A percentile compares a stretch with the other conserved stretches of the same genome.
Evolutionary conservation across 305 asterid species (phyloP).

Genomic region (Fraxinus baroniana): DNA sequence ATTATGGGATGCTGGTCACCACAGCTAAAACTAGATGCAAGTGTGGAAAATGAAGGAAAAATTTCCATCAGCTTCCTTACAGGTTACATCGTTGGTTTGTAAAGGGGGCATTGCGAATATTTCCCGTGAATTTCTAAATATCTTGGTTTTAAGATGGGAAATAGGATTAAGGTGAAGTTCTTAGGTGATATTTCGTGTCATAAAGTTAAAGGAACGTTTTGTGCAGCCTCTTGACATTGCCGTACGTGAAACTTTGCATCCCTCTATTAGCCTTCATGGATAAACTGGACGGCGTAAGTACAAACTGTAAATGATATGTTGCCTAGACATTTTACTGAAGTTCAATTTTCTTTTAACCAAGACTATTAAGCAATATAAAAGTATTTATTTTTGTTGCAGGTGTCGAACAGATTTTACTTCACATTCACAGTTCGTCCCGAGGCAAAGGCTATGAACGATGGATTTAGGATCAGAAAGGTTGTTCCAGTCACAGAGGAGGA

Average conservation of each 20-base stretch:
- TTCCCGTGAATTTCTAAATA: not conserved
- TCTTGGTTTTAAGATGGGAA: not conserved
- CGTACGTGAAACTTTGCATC: not conserved
- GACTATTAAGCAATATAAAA: not conserved
- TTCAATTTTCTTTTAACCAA: not conserved
- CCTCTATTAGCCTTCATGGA: not conserved
- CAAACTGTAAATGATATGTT: not conserved
- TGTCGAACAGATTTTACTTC: conserved; percentile 82
- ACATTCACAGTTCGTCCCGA: conserved; percentile 82
- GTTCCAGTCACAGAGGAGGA: conserved; percentile 97
- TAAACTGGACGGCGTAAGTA: not conserved
- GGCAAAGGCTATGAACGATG: conserved; percentile 68
- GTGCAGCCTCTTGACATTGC: not conserved
- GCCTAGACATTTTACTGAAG: not conserved
- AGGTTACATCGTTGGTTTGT: too few species aligned
- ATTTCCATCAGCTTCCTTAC: not conserved
- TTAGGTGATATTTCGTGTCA: not conserved
- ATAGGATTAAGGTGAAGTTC: not conserved
- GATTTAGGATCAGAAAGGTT: conserved; percentile 78
- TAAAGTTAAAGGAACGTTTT: not conserved
- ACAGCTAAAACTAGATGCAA: not conserved
- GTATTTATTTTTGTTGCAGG: conserved; percentile 40
- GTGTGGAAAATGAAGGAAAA: not conserved
- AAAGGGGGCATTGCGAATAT: not conserved
- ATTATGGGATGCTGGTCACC: not conserved